Evolutionary conservation across 2,329 filamentous ascomycete species (phyloP), one percentile per base, ranked within the genome.

Genomic region (Domatiomyces globalis): DNA sequence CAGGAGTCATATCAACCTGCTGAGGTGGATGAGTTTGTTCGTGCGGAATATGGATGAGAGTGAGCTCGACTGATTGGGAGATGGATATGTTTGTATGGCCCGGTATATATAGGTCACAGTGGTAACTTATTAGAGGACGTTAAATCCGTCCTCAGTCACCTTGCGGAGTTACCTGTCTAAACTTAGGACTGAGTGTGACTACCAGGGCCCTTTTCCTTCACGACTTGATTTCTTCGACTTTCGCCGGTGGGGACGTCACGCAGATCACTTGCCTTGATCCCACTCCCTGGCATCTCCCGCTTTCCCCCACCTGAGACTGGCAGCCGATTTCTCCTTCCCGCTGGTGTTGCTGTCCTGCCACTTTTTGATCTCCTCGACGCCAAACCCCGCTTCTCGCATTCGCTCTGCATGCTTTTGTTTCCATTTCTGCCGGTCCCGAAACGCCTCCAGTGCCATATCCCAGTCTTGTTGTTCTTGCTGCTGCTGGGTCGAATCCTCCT

Each of bases 341-440:
- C 78, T 76, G 33, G 10, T 15, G 10, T 15, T 39, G 33, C 33
- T 15, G 48, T 73, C 80, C 64, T 83, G 81, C 80, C 84, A 87
- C 56, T 80, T 81, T 60, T 76, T 73, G 53, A 95, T 79, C 61
- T 88, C 79, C 4, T 80, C 78, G 15, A 88, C 84, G 1, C 78
- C 80, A 62, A 94, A 94, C 0, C 88, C 89, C 0, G 86, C 87
- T 18, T 78, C 79, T 33, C 80, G 80, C 54, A 95, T 69, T 52
- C 88, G 73, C 49, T 88, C 82, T 5, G 85, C 85, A 27, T 87
- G 86, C 58, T 82, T 79, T 56, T 81, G 75, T 61, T 80, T 81
- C 79, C 85, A 88, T 58, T 81, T 82, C 58, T 86, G 79, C n/a
- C 87, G 80, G 63, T 94, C 87, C 42, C 84, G 78, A 51, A 87